Base-by-base conservation (phyloP, 441 rosid species). In the Kokia cookei region DNA sequence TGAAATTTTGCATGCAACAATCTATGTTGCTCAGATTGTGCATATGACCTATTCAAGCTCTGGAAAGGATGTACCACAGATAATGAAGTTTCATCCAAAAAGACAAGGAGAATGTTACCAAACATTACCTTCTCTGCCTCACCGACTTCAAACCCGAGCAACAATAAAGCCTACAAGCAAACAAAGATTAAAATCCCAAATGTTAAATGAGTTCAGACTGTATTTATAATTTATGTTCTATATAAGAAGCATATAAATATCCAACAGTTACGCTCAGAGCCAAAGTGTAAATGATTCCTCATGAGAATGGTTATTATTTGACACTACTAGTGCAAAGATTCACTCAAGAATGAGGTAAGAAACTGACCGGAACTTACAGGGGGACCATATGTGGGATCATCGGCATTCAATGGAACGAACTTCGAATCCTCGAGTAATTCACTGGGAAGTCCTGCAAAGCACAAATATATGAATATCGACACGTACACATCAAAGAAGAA, bases 301-400 rank as follows among this genome's bases (percentile, higher is more conserved):
- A 40, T 7, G 3, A 42, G 69, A 63, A 40, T 12, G 15, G 26
- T 40, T 37, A 37, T 43, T 12, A 2, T 24, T 45, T 45, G 19
- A 24, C 47, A 66, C 48, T 37, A 27, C 27, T 64, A 69, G 51
- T 17, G 40, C 45, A 55, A 55, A 57, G 62, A 14, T 10, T 6
- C 22, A 55, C 4, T 69, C 42, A 61, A 59, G 62, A 12, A 71
- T 67, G 58, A 37, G 53, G 19, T 22, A 81, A 51, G 59, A 72
- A 74, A 84, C 82, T 74, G 57, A 85, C 86, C 82, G 76, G 82
- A 86, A 91, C 95, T 89, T 85, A 93, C 98, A 82, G 96, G 92
- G 73, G 96, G 94, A 67, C 97, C 97, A 54, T 73, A 89, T 26
- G 69, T 76, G 15, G 93, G 86, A 73, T 88, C 93, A 79, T 91